Conservation (phyloP, 1,284 basidiomycete genomes). For the Hypsizygus ulmarius region DNA sequence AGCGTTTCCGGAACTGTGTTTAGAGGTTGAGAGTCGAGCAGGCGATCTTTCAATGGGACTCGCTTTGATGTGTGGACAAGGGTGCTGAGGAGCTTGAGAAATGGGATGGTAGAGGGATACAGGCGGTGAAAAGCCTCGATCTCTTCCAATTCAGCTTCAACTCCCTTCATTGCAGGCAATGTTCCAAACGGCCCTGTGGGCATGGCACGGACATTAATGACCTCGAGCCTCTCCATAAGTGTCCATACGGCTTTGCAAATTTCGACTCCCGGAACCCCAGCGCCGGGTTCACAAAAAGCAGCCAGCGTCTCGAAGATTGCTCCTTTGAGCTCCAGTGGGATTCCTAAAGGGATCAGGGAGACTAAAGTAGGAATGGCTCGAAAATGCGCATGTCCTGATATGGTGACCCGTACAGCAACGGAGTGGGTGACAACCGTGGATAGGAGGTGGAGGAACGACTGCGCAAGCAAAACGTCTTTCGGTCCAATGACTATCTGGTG, state of each 20-base stretch:
- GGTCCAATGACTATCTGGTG: conserved; percentile 59
- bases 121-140: conserved; percentile 76
- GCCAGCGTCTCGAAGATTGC: conserved; percentile 81
- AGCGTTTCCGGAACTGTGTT: conserved; percentile 77
- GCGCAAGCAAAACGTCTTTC: conserved; percentile 77
- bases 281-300: conserved; percentile 81
- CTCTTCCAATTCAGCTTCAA: conserved; percentile 82
- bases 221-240: conserved; percentile 79
- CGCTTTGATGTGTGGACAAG: conserved; percentile 78
- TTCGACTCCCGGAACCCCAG: conserved; percentile 70
- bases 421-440: conserved; percentile 80
- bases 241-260: conserved; percentile 83
- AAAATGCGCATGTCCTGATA: conserved; percentile 77
- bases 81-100: conserved; percentile 80
- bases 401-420: conserved; percentile 73
- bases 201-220: conserved; percentile 69
- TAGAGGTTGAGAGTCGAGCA: conserved; percentile 58
- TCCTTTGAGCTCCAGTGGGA: conserved; percentile 91
- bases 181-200: conserved; percentile 36
- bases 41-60: conserved; percentile 55
- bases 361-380: conserved; percentile 79
- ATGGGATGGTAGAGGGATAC: conserved; percentile 88
- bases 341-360: conserved; percentile 73
- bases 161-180: conserved; percentile 57
- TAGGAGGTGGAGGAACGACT: conserved; percentile 80